Evolutionary conservation across 371 early-diverging fungal species (phyloP).

Genomic region (Haplosporangium sp.): DNA sequence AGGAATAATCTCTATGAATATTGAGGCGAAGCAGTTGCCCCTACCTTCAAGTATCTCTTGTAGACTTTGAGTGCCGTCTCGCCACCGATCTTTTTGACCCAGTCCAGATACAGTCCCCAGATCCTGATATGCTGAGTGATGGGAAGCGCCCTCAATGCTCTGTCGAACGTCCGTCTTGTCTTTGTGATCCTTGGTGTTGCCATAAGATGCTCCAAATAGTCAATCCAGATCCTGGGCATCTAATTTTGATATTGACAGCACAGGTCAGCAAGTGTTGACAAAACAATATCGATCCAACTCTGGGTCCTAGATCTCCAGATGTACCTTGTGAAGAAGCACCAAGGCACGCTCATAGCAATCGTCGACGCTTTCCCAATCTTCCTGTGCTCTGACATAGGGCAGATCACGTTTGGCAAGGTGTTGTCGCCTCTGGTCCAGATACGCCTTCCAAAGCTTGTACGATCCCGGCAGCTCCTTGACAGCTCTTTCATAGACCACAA

Average conservation of each 20-base stretch:
- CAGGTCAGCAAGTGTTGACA: not conserved
- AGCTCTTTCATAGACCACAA: slow-evolving; percentile 89
- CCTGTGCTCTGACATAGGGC: slow-evolving; percentile 58
- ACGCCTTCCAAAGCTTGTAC: slow-evolving; percentile 95
- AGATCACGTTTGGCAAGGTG: slow-evolving; percentile 61
- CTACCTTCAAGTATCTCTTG: slow-evolving; percentile 85
- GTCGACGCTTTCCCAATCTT: slow-evolving; percentile 75
- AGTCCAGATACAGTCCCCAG: slow-evolving; percentile 89
- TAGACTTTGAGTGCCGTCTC: slow-evolving; percentile 85
- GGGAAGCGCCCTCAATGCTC: slow-evolving; percentile 90
- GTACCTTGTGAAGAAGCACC: slow-evolving; percentile 89
- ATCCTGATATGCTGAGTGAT: slow-evolving; percentile 92
- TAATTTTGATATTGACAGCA: slow-evolving; percentile 22
- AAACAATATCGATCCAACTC: too few species aligned
- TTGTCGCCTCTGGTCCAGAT: slow-evolving; percentile 79
- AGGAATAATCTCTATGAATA: too few species aligned
- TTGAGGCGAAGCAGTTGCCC: not conserved
- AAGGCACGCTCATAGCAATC: slow-evolving; percentile 88
- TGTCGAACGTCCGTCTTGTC: slow-evolving; percentile 89
- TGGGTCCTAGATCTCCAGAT: not conserved
- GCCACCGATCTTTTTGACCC: slow-evolving; percentile 84
- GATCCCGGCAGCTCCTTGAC: slow-evolving; percentile 89
- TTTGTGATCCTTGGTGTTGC: slow-evolving; percentile 78
- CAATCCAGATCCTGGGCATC: slow-evolving; percentile 89
- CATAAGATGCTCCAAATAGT: slow-evolving; percentile 78